Conservation (phyloP, 768 basidiomycete species). For the Rhodotorula babjevae region DNA sequence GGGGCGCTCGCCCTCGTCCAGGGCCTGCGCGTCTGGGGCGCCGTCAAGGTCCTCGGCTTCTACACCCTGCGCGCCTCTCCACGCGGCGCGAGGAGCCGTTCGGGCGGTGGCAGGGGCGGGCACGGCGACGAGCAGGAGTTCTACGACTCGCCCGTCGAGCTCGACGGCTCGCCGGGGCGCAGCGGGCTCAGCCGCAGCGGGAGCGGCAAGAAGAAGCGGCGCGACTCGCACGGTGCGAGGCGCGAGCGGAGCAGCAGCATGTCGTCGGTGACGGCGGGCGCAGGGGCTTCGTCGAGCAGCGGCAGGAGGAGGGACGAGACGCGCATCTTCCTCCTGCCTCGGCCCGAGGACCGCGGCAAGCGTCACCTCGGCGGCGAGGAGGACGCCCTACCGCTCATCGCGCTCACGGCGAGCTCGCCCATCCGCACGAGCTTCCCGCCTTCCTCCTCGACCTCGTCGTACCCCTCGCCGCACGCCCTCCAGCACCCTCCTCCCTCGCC, state of each 20-base stretch:
- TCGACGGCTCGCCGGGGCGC: background rate
- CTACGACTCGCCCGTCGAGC: constrained; percentile 18
- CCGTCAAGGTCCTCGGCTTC: constrained; percentile 6
- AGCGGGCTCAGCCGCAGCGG: background rate
- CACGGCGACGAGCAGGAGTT: background rate
- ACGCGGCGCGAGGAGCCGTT: background rate
- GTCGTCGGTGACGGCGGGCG: too few species aligned
- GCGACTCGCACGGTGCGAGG: background rate
- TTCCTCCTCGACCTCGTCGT: too few species aligned
- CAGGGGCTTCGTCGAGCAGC: background rate
- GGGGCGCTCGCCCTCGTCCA: constrained; percentile 2
- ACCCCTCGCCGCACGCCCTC: too few species aligned
- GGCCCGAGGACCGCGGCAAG: background rate
- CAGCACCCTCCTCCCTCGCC: too few species aligned
- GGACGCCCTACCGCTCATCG: constrained; percentile 12
- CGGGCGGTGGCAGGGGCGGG: background rate
- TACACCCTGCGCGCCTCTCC: background rate
- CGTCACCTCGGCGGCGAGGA: background rate
- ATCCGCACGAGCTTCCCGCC: constrained; percentile 26
- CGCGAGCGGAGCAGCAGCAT: background rate
- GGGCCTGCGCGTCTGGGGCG: constrained; percentile 1
- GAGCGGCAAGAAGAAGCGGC: constrained; percentile 2
- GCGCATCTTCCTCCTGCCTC: constrained; percentile 25
- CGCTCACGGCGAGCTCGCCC: constrained; percentile 22
- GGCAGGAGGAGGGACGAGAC: background rate